phyloP scores from a whole-genome alignment of 78 protist species.

The Paulinella micropora region DNA sequence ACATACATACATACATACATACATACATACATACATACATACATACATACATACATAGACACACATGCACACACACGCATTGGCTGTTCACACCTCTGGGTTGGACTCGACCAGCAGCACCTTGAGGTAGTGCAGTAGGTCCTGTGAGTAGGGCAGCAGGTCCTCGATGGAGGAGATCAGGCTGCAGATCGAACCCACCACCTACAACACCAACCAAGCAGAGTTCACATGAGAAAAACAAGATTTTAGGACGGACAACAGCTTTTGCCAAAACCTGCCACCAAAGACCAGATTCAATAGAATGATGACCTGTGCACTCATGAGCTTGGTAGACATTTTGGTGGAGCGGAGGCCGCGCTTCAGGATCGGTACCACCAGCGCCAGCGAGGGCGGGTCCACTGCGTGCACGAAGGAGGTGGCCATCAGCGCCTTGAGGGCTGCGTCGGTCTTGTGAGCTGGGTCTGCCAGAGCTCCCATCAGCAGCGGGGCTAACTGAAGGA shows the following conservation, averaged over 20 bases:
- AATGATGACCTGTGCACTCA: neutral
- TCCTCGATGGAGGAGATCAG: neutral
- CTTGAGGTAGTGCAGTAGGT: neutral
- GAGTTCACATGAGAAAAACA: too few species aligned
- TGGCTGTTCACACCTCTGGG: neutral
- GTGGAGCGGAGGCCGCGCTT: constrained; percentile 52
- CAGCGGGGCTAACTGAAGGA: constrained; percentile 49
- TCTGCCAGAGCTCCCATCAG: constrained; percentile 60
- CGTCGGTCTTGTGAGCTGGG: constrained; percentile 45
- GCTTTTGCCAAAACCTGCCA: too few species aligned
- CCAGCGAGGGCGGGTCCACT: constrained; percentile 84
- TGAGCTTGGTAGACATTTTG: neutral
- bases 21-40: too few species aligned
- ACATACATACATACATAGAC: too few species aligned
- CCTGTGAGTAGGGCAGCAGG: neutral
- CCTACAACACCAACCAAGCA: too few species aligned
- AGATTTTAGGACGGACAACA: too few species aligned
- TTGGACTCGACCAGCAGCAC: neutral
- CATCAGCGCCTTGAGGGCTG: constrained; percentile 53
- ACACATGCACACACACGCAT: too few species aligned
- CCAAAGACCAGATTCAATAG: too few species aligned
- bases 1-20: too few species aligned
- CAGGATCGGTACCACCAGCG: constrained; percentile 73
- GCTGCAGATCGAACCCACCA: neutral
- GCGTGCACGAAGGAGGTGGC: constrained; percentile 60